Evolutionary conservation across 768 basidiomycete species (phyloP), one percentile per base, ranked within the genome.

Genomic region (Hydnomerulius pinastri): DNA sequence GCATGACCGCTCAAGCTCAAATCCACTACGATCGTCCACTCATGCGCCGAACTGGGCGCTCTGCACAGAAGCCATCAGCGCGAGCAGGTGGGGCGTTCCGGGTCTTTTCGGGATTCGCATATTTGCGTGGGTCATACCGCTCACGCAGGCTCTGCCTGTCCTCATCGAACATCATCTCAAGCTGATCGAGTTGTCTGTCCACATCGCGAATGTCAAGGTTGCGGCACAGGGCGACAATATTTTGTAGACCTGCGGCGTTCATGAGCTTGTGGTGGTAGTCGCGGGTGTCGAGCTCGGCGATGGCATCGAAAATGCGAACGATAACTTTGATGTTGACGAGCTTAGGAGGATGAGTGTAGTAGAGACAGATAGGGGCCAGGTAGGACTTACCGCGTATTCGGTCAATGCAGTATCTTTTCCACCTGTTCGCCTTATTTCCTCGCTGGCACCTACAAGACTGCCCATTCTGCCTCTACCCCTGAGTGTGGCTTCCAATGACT

Each of bases 381-480:
- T n/a, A 32, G 46, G 46, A 74, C 87, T 59, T 60, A 95, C 93
- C 64, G 90, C 88, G 59, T 95, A 96, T 44, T 96, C 93, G 53
- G 86, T 87, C 53, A 95, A 66, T 37, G 81, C 80, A 37, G 76
- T 81, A 51, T 89, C 86, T n/a, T 82, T 66, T 33, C 86, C 83
- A 39, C 80, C 81, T 52, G 77, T 73, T 50, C 81, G 83, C 68
- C 79, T 80, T 47, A 95, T 81, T 58, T 98, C 94, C 12, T 95
- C 91, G 59, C 94, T 96, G 20, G 93, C 92, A 0, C 97, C 97
- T 7, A 99, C 96, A 35, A 90, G 69, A 64, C 90, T 97, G 1
- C 96, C 96, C 92, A 98, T 94, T 66, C 85, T 88, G 1, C 96
- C 96, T 48, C 93, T 75, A 2, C 94, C 95, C 40, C 83, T 78